These are phyloP conservation scores for Boletus coccyginus DNA, from an alignment of 768 basidiomycete genomes.

Conservation along the genomic window DNA sequence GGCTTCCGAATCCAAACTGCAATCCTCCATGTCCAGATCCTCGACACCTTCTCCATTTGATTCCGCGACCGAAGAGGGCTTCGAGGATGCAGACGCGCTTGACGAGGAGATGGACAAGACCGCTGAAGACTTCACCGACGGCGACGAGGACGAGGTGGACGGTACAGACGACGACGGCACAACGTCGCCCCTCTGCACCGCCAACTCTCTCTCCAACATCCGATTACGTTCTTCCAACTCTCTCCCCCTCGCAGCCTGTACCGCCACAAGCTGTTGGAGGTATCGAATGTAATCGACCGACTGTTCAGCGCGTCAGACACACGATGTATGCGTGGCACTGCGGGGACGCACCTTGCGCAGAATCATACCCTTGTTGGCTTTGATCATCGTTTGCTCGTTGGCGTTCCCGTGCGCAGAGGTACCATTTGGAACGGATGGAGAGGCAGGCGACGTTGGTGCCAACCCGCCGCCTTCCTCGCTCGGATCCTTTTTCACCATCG, in stretches of 20 bases:
- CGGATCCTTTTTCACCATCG: conserved; percentile 28
- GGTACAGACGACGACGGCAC: conserved; percentile 4
- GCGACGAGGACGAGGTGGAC: conserved; percentile 19
- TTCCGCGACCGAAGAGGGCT: conserved; percentile 6
- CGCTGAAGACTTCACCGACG: conserved; percentile 16
- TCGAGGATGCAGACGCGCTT: conserved; percentile 1
- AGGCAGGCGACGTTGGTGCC: conserved; percentile 20
- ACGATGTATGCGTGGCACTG: background rate
- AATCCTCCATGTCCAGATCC: conserved; percentile 23
- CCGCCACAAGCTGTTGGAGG: conserved; percentile 81
- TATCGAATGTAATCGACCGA: conserved; percentile 62
- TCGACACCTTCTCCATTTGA: background rate
- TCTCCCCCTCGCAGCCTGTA: conserved; percentile 73
- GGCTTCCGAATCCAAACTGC: background rate
- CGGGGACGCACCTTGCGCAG: conserved; percentile 58
- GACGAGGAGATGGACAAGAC: conserved; percentile 21
- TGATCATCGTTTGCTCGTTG: conserved; percentile 51
- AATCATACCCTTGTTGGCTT: conserved; percentile 96
- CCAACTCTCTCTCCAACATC: conserved; percentile 30
- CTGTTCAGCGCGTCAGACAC: conserved; percentile 23
- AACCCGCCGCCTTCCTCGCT: conserved; percentile 28
- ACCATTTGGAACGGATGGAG: conserved; percentile 5
- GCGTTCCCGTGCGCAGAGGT: conserved; percentile 4
- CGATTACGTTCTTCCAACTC: conserved; percentile 75
- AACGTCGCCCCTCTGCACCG: conserved; percentile 20